Conservation (phyloP, 306 rosid species). For the Citrullus colocynthis region DNA sequence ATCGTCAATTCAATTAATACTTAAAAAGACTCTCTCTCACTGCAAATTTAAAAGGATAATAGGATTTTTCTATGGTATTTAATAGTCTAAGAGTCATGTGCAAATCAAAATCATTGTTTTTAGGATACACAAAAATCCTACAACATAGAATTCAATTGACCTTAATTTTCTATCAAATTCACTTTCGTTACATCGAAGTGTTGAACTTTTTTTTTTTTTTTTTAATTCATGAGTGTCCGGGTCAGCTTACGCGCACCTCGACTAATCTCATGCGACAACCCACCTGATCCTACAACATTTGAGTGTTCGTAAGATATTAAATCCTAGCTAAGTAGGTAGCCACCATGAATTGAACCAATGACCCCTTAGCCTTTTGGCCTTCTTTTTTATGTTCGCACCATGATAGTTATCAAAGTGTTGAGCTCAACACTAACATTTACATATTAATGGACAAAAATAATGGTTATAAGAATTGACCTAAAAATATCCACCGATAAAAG, state of each 20-base stretch:
- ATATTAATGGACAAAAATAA: neutral
- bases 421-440: neutral
- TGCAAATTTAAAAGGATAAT: neutral
- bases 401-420: neutral
- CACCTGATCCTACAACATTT: no score
- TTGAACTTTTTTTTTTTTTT: no score
- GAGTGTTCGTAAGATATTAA: no score
- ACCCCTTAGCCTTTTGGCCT: no score
- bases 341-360: no score
- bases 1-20: neutral
- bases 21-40: neutral
- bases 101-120: neutral
- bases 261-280: no score
- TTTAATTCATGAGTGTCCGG: no score
- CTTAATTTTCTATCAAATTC: neutral
- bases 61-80: neutral
- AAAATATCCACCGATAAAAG: no score
- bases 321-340: no score
- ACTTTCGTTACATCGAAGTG: accelerated
- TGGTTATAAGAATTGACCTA: no score
- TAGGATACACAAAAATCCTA: neutral
- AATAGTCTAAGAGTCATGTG: neutral
- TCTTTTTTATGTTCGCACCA: no score
- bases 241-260: no score
- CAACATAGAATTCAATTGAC: neutral